Conservation (phyloP, 2,329 filamentous ascomycete species). For the Cladorrhinum sp. region DNA sequence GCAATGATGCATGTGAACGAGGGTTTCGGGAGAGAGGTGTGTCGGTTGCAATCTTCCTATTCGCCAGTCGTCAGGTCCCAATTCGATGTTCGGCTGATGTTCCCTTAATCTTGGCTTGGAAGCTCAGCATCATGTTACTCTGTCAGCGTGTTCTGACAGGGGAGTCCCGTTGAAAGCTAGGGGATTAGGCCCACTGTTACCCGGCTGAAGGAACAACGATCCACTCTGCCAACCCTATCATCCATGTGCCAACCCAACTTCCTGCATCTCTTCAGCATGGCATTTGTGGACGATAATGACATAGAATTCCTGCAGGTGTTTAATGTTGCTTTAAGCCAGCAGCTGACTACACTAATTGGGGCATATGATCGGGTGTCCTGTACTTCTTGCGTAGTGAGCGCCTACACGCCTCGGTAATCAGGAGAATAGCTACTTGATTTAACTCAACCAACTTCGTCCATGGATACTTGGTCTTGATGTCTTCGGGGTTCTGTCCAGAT, state of each 20-base stretch:
- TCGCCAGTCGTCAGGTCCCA: conserved; percentile 13
- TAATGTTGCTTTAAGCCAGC: too few relatives aligned
- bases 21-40: conserved; percentile 2
- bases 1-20: conserved; percentile 11
- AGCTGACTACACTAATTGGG: too few relatives aligned
- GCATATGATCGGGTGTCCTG: too few relatives aligned
- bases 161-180: conserved; percentile 3
- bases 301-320: too few relatives aligned
- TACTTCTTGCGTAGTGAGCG: too few relatives aligned
- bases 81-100: conserved; percentile 4
- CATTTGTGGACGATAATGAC: too few relatives aligned
- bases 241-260: background rate
- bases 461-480: too few relatives aligned
- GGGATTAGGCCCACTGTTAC: conserved; percentile 17
- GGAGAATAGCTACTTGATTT: too few relatives aligned
- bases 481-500: too few relatives aligned
- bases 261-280: background rate
- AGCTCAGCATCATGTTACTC: conserved; percentile 1
- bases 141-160: background rate
- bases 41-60: conserved; percentile 12
- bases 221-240: background rate
- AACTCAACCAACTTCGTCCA: too few relatives aligned
- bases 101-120: background rate
- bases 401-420: too few relatives aligned
- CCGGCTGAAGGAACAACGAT: conserved; percentile 8